These are phyloP conservation scores for Exsudoporus frostii DNA, from an alignment of 768 basidiomycete genomes.

Conservation along the genomic window DNA sequence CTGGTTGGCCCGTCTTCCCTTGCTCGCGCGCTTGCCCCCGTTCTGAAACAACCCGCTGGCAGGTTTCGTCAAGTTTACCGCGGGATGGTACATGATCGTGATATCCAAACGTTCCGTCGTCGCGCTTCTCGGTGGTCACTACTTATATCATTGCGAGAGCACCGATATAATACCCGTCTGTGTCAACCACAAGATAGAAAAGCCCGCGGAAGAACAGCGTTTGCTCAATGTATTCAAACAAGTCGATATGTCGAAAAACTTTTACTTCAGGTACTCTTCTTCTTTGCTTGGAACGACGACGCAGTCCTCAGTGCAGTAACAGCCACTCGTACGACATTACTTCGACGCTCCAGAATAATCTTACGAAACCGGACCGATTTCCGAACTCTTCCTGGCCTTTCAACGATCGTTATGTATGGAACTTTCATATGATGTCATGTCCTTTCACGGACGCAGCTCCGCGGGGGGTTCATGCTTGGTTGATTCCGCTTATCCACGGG, in stretches of 20 bases:
- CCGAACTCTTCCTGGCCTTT: slow-evolving; percentile 56
- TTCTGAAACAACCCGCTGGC: background rate
- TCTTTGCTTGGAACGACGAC: background rate
- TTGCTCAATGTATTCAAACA: slow-evolving; percentile 91
- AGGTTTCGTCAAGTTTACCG: slow-evolving; percentile 91
- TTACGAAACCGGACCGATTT: slow-evolving; percentile 56
- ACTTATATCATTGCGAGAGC: slow-evolving; percentile 93
- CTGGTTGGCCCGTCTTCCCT: slow-evolving; percentile 47
- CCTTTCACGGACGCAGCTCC: slow-evolving; percentile 51
- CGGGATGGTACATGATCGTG: slow-evolving; percentile 93
- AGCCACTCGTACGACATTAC: slow-evolving; percentile 98
- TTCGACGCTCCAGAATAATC: slow-evolving; percentile 91
- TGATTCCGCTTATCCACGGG: slow-evolving; percentile 89
- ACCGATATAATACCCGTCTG: slow-evolving; percentile 80
- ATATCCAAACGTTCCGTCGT: slow-evolving; percentile 90
- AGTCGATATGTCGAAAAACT: slow-evolving; percentile 98
- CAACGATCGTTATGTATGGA: slow-evolving; percentile 93
- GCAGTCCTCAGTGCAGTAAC: background rate
- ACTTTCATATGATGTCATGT: slow-evolving; percentile 76
- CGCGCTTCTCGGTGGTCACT: slow-evolving; percentile 91
- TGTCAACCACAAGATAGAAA: slow-evolving; percentile 80
- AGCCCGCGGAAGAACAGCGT: slow-evolving; percentile 84
- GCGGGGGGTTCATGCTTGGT: slow-evolving; percentile 68
- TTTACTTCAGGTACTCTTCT: slow-evolving; percentile 82
- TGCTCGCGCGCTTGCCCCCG: too few relatives aligned